A percentile compares a stretch with the other conserved stretches of the same genome.
These are phyloP conservation scores for Magnaporthiopsis incrustans DNA, from an alignment of 2,329 filamentous ascomycete genomes.

Conservation along the genomic window DNA sequence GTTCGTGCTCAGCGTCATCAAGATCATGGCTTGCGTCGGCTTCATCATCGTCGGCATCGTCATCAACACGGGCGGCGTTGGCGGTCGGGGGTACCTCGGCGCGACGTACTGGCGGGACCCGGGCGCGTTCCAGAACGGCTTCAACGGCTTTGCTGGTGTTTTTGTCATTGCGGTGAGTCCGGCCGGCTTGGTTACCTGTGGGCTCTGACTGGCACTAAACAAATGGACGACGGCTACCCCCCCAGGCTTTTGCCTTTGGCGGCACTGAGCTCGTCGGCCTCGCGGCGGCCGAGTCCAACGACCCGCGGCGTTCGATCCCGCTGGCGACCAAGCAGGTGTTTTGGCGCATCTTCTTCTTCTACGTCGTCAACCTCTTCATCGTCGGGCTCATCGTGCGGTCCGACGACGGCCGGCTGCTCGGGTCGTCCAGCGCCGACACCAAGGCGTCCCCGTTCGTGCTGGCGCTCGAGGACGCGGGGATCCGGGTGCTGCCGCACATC, in stretches of 20 bases:
- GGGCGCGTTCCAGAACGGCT: constrained; percentile 43
- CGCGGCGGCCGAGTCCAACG: constrained; percentile 40
- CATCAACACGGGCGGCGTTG: constrained; percentile 49
- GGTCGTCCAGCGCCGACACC: constrained; percentile 31
- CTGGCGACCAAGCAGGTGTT: constrained; percentile 45
- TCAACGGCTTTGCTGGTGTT: constrained; percentile 41
- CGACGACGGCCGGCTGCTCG: constrained; percentile 31
- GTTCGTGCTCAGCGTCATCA: constrained; percentile 48
- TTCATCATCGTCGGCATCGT: constrained; percentile 59
- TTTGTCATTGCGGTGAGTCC: constrained; percentile 34
- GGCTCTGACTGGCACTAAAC: neutral
- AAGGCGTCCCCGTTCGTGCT: constrained; percentile 42
- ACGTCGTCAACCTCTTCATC: constrained; percentile 42
- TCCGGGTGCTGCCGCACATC: constrained; percentile 40
- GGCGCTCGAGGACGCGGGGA: constrained; percentile 41
- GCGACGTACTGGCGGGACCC: constrained; percentile 52
- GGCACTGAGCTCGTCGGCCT: constrained; percentile 46
- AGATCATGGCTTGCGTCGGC: constrained; percentile 49
- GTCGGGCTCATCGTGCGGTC: constrained; percentile 41
- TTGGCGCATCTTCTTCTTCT: constrained; percentile 46
- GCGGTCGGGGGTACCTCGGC: constrained; percentile 50
- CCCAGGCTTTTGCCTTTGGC: constrained; percentile 38
- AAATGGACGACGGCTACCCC: no score
- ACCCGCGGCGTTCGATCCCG: constrained; percentile 40
- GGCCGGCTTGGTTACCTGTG: neutral